These are phyloP conservation scores for Elymus sibiricus DNA, from an alignment of 176 grass and related monocot species.

Conservation along the genomic window DNA sequence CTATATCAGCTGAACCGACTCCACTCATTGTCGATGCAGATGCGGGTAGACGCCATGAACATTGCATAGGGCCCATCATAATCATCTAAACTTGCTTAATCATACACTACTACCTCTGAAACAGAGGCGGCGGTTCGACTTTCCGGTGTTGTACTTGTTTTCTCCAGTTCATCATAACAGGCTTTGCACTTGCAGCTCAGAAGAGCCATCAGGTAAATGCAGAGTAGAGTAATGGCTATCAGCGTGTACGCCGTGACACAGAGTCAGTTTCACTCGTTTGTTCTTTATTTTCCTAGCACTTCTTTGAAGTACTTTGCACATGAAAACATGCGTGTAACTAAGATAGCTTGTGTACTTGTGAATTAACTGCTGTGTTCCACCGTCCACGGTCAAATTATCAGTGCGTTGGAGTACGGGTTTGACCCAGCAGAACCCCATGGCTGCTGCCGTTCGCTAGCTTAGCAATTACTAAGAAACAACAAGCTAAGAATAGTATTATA, in stretches of 20 bases:
- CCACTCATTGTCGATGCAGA: neutral
- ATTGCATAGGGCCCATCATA: neutral
- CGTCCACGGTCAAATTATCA: conserved; percentile 11
- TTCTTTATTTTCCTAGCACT: neutral
- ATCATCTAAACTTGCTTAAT: conserved; percentile 1
- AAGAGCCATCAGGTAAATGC: neutral
- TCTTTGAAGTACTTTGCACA: neutral
- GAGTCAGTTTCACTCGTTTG: neutral
- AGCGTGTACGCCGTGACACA: neutral
- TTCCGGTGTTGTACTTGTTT: neutral
- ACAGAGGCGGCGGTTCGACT: neutral
- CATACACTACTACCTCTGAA: neutral
- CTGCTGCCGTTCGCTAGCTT: neutral
- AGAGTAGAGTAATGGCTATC: neutral
- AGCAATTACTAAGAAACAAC: neutral
- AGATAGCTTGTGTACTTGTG: neutral
- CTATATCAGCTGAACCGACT: conserved; percentile 16
- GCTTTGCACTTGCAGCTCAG: neutral
- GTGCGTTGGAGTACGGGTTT: conserved; percentile 27
- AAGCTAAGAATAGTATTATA: neutral
- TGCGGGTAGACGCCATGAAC: neutral
- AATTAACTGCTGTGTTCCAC: neutral
- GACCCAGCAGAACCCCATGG: conserved; percentile 7
- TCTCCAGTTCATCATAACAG: neutral
- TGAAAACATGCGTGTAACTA: neutral